Evolutionary conservation across 2,329 filamentous ascomycete genomes (phyloP), one percentile per base, ranked within the genome.

Genomic region (Neopestalotiopsis rosae): DNA sequence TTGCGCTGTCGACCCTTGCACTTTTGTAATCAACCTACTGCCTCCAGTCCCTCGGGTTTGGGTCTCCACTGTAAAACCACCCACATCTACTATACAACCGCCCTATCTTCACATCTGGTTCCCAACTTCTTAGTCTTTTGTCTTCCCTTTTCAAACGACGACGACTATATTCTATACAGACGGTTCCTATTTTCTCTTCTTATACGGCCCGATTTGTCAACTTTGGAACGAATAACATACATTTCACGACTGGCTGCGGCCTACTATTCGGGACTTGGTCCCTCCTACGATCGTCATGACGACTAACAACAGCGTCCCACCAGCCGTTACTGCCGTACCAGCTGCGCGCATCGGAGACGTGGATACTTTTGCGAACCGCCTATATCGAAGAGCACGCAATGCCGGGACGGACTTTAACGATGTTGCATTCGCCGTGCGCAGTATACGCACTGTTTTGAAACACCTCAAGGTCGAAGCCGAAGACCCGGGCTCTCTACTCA

Each of bases 401-500:
- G 82, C 85, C 2, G 82, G 84, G 17, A 79, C 82, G 2, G 82
- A 85, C 57, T 87, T 89, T 69, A 81, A 81, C 67, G 82, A 86
- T 59, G 81, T 88, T 61, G 82, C 86, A 14, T 75, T 79, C 14
- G 83, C 85, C 45, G 83, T 90, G 52, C 85, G 84, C 67, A 81
- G 81, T 58, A 80, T 91, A 56, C 85, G 90, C 72, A 84, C 84
- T 5, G 85, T 86, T 13, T 80, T 91, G 6, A 86, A 87, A 67
- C 86, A 90, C 72, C 80, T 91, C 32, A 87, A 86, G 67, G 81
- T 84, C 71, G 89, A 91, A 79, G 84, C 85, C 52, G 83, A 87
- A 71, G 88, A 89, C 72, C 81, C 82, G 1, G 86, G 87, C 72
- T 90, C 89, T 10, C 80, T 86, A 12, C 81, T 91, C 17, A 87